Conservation (phyloP, 441 rosid genomes). For the Corymbia calophylla region DNA sequence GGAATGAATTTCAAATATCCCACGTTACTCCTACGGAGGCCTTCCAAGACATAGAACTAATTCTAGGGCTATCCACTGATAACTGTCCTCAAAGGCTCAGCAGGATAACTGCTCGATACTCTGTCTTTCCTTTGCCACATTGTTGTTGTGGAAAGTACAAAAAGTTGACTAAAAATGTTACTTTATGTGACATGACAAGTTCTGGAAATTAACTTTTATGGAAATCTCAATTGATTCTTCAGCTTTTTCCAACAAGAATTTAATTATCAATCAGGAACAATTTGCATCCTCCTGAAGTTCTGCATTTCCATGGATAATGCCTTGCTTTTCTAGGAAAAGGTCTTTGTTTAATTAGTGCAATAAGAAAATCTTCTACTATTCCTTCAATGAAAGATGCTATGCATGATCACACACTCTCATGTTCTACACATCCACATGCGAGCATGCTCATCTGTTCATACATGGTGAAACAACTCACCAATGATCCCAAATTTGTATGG, state of each 20-base stretch:
- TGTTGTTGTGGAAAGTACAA: background rate
- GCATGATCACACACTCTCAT: background rate
- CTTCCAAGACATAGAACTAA: background rate
- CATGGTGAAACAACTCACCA: background rate
- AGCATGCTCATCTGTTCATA: background rate
- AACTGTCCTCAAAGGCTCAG: background rate
- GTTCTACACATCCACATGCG: background rate
- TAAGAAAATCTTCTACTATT: background rate
- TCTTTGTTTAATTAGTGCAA: background rate
- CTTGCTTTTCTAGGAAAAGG: background rate
- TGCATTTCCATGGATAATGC: background rate
- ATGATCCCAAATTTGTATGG: slow-evolving; percentile 6
- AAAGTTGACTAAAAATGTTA: background rate
- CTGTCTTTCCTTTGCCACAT: background rate
- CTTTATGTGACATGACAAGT: background rate
- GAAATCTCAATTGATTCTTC: background rate
- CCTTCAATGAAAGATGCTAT: background rate
- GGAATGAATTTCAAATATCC: background rate
- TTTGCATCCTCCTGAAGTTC: background rate
- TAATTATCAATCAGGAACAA: background rate
- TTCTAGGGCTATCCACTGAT: background rate
- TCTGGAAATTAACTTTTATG: background rate
- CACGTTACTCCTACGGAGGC: background rate
- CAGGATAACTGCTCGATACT: background rate
- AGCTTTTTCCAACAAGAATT: background rate